Conservation (phyloP, 2,329 filamentous ascomycete genomes). For the Penicillium oxalicum region DNA sequence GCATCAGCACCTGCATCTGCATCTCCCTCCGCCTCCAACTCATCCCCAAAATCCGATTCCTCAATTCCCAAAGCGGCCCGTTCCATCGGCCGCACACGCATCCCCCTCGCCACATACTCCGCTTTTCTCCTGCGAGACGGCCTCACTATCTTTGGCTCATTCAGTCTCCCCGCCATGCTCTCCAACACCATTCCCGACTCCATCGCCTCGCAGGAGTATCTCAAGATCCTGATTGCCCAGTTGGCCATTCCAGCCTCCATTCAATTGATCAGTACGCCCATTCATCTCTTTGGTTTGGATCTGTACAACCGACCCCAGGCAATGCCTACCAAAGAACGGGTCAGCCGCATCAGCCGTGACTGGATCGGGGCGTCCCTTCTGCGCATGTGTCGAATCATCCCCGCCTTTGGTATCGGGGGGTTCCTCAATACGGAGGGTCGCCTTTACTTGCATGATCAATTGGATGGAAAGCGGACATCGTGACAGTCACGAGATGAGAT, state of each 20-base stretch:
- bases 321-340: constrained; percentile 51
- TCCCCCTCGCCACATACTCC: constrained; percentile 44
- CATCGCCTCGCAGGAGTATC: constrained; percentile 70
- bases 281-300: constrained; percentile 78
- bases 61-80: constrained; percentile 19
- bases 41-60: constrained; percentile 11
- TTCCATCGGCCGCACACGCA: constrained; percentile 25
- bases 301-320: constrained; percentile 63
- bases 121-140: constrained; percentile 77
- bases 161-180: constrained; percentile 29
- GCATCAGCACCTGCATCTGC: constrained; percentile 3
- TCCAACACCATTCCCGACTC: constrained; percentile 57
- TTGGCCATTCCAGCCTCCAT: constrained; percentile 71
- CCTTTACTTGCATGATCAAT: constrained; percentile 26
- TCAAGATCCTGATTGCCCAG: constrained; percentile 80
- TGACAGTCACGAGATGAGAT: constrained; percentile 4
- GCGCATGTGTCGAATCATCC: constrained; percentile 74
- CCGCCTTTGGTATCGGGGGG: constrained; percentile 80
- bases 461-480: constrained; percentile 15
- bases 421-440: constrained; percentile 62
- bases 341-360: constrained; percentile 59
- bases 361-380: constrained; percentile 69
- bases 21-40: neutral
- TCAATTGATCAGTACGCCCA: constrained; percentile 71
- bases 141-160: constrained; percentile 65